Evolutionary conservation across 2,329 filamentous ascomycete species (phyloP), one percentile per base, ranked within the genome.

Genomic region (Bipolaris victoriae): DNA sequence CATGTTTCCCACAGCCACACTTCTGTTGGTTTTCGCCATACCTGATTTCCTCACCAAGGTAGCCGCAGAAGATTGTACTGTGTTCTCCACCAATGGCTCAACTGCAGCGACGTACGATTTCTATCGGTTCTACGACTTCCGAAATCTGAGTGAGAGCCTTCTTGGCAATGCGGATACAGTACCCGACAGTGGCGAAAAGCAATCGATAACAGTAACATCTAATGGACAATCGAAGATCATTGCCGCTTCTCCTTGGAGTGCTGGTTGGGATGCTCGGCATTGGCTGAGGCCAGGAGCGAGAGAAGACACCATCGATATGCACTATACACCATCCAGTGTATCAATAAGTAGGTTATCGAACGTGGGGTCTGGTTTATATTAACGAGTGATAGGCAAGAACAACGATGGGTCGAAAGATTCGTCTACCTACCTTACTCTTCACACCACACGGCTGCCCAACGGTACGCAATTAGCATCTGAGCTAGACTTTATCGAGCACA

Each of bases 101-200:
- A 47, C 58, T 9, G 52, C 57, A 36, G 31, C 57, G 4, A 51
- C 44, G 2, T 65, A 59, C 44, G 49, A 56, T 16, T 65, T 59
- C 48, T 54, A 65, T 37, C 60, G 60, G 15, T 65, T 65, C 31
- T 65, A 61, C 44, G 61, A 65, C 47, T 65, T 65, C 18, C 52
- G 61, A 0, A 51, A 60, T 0, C 22, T 51, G 2, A 36, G 47
- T 22, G 47, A 55, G 10, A 6, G 31, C 15, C 3, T n/a, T 16
- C 7, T 35, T 9, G 36, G 24, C 18, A 18, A 37, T 13, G 37
- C 35, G 10, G 29, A 37, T 24, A 33, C 41, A 7, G 15, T 26
- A 16, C 9, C 26, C 18, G n/a, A 41, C 5, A 24, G 43, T 18
- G 47, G n/a, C 16, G 15, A 39, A 13, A 24, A 11, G 20, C 16